Evolutionary conservation across 2,329 filamentous ascomycete genomes (phyloP), one percentile per base, ranked within the genome.

Genomic region (Coleophoma eucalyptorum): DNA sequence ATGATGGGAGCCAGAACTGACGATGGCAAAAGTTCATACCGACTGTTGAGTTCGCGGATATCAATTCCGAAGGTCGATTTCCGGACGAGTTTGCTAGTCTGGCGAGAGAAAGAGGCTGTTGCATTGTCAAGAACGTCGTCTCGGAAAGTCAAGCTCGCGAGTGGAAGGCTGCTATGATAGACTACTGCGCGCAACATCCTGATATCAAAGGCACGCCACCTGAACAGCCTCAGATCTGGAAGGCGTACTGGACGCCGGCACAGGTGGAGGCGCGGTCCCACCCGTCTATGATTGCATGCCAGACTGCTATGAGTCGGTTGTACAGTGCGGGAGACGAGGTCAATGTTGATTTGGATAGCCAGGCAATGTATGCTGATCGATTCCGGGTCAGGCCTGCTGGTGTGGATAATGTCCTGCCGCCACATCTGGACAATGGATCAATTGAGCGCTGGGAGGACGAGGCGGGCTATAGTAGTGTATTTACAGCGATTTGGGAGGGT

Each of bases 341-440:
- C 45, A 89, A 90, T 62, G 84, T 82, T 2, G 86, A 90, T 87
- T 89, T 60, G 76, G 86, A 2, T 77, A 80, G 53, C 86, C 86
- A 0, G 86, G 86, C 11, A 86, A 90, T 62, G 72, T 76, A 1
- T 76, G 38, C 38, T 16, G 38, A 42, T 42, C 18, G 38, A 11
- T 42, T 42, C 38, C 38, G 38, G 18, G 38, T 42, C 11, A 16
- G 38, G 38, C 21, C 18, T 4, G 18, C 38, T 16, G 38, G 38
- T 12, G 21, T 20, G 4, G 18, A 75, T 3, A 89, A 89, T 58
- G 80, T 85, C 0, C 75, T 89, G 0, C 86, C 86, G 0, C 84
- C 86, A 2, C 86, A 90, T 62, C 73, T 86, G 1, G 86, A 90
- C 58, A 84, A 85, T 26, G 86, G 86, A 18, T 87, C 83, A 44